phyloP scores from a whole-genome alignment of 1,284 basidiomycete species.

The Cystobasidium pallidum region DNA sequence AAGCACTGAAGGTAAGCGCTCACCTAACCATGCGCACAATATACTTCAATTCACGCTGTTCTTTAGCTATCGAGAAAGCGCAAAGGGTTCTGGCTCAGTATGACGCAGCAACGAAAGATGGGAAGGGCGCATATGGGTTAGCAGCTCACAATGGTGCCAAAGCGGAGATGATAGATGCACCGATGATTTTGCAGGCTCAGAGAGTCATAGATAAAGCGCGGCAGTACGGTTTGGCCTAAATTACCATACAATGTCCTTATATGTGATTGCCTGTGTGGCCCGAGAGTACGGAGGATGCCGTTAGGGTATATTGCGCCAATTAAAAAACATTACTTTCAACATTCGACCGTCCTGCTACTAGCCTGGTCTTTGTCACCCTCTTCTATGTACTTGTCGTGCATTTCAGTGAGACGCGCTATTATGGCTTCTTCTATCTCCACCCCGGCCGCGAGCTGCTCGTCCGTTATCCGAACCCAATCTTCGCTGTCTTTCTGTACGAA shows the following conservation, averaged over 20 bases:
- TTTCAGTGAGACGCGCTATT: conserved; percentile 69
- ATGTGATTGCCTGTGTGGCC: neutral
- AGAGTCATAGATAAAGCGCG: conserved; percentile 29
- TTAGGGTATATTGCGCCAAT: neutral
- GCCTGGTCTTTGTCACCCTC: neutral
- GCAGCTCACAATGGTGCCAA: conserved; percentile 61
- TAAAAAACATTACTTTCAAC: neutral
- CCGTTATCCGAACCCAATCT: conserved; percentile 55
- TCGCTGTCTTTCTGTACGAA: conserved; percentile 70
- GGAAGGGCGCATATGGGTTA: conserved; percentile 68
- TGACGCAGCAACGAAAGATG: conserved; percentile 57
- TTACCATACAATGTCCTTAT: neutral
- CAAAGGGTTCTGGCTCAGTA: conserved; percentile 69
- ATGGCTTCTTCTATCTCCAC: conserved; percentile 89
- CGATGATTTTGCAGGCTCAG: conserved; percentile 65
- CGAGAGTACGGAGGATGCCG: neutral
- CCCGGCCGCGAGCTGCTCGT: conserved; percentile 52
- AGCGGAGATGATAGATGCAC: conserved; percentile 85
- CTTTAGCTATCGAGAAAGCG: conserved; percentile 75
- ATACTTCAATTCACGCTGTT: neutral
- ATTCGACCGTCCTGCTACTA: neutral
- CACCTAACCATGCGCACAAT: no score
- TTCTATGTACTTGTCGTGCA: conserved; percentile 72
- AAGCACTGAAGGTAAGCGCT: conserved; percentile 64
- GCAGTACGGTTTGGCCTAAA: conserved; percentile 19